Base-by-base conservation (phyloP, 768 basidiomycete species). In the Coprinellus micaceus region DNA sequence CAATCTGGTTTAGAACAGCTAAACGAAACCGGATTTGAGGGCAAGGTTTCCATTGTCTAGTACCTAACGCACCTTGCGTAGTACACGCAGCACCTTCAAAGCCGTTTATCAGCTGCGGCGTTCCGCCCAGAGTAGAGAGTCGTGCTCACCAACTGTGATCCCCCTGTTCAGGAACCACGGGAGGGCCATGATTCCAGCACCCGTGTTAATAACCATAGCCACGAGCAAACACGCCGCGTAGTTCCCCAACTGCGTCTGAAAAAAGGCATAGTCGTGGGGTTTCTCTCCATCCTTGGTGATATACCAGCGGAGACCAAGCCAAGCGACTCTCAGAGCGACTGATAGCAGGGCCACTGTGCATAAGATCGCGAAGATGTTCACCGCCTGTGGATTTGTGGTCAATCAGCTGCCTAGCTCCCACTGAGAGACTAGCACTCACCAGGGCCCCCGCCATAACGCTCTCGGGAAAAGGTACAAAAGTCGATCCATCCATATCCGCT, bases 231-330 rank as follows among this genome's bases (percentile, higher is more conserved):
- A 87, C 37, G 74, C 76, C n/a, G 81, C 78, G 65, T 88, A 89
- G 49, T 80, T 78, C 1, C 89, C 89, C 13, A 89, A 77, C 59
- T 87, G 86, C 6, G 86, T 87, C 55, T 79, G 77, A 68, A 90
- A 88, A 68, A 89, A 88, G 57, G 82, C 71, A 40, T 77, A 80
- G 66, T 83, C 82, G 29, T 71, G 69, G 17, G 76, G 64, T 57
- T 67, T 64, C 26, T 62, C 48, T 17, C 56, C 60, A 29, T 66
- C 59, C 33, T 54, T 63, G 29, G 60, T 64, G 56, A 74, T 61
- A 57, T 68, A 61, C 30, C 72, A 68, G 52, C 67, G 66, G 24
- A 77, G 30, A 40, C 73, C 78, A 41, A 84, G 67, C 71, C 77
- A 84, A 46, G 75, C 58, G 36, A 78, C 71, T 56, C 83, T 78